Base-by-base conservation (phyloP, 1,139 yeast species). In the Sugiyamaella pinicola region DNA sequence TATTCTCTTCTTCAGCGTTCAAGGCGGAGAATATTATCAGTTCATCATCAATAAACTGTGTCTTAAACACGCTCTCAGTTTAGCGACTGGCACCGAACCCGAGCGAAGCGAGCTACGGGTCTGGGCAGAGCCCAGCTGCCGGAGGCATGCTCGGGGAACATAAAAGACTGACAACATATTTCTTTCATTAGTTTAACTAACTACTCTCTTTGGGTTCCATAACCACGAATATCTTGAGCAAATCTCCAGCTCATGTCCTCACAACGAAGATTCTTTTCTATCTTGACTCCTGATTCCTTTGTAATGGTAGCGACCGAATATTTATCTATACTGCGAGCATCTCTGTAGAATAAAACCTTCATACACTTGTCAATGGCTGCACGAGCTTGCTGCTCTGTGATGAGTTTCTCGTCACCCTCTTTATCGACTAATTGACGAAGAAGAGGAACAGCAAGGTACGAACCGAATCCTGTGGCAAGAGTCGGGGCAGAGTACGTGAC, bases 381-480 rank as follows among this genome's bases (percentile, higher is more conserved):
- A 57, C 85, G 79, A 1, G 97, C 99, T 51, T 86, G 82, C 56
- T 78, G 85, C 65, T 87, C 87, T 31, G 81, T 75, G 24, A 93
- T 80, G 43, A 83, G 81, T 51, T 70, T 72, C 62, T 77, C 83
- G 62, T 90, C 96, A 35, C 80, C 83, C 61, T 91, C 97, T 44
- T 76, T 75, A 55, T 91, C 96, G 47, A 87, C 88, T 57, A 85
- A 78, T 68, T 87, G 83, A 74, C 99, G 85, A 69, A 95, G 78
- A 61, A 95, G 75, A 33, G 99, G 99, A 42, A 90, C 74, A 3
- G 99, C 99, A 70, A 95, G 77, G 70, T 95, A 93, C 10, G 96
- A 85, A 54, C 99, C 99, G 70, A 91, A 93, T 1, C 99, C 99
- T 1, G 99, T 91, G 47, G 98, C 96, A 58, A 95, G 75, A 2